Conservation (phyloP, 306 rosid genomes). For the Purshia tridentata region DNA sequence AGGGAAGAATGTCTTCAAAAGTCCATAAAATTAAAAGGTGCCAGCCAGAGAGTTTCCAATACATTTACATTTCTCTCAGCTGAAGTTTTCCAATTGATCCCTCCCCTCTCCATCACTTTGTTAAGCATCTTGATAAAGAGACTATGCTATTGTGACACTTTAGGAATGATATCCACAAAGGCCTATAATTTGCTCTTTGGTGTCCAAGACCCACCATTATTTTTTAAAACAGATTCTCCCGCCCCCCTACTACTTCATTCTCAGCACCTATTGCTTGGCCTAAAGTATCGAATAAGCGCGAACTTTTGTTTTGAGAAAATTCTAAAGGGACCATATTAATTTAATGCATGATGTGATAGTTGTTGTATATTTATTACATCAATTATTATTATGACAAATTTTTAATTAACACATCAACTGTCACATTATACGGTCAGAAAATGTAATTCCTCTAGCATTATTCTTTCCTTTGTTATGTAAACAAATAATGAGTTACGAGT, state of each 20-base stretch:
- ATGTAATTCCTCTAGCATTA: no score
- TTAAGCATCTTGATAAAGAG: constrained; percentile 26
- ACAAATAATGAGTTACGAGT: constrained; percentile 8
- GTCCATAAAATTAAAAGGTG: constrained; percentile 10
- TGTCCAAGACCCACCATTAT: constrained; percentile 20
- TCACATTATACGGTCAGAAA: no score
- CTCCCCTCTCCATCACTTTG: constrained; percentile 27
- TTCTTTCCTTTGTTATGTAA: background rate
- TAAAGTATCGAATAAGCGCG: constrained; percentile 24
- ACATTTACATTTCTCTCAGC: constrained; percentile 26
- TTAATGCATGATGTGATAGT: background rate
- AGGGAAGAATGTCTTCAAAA: constrained; percentile 4
- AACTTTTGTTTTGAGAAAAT: constrained; percentile 23
- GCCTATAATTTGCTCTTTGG: constrained; percentile 30
- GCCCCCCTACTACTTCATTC: constrained; percentile 29
- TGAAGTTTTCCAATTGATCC: constrained; percentile 34
- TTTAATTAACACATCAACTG: no score
- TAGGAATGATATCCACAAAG: constrained; percentile 30
- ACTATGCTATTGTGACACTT: constrained; percentile 31
- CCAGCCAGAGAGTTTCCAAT: constrained; percentile 6
- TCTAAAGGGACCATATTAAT: no score
- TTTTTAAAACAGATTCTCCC: constrained; percentile 36
- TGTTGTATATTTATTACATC: background rate
- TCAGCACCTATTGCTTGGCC: constrained; percentile 23
- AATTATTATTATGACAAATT: no score